Evolutionary conservation across 139 green algal species (phyloP), one percentile per base, ranked within the genome.

Genomic region (Eudorina sp.): DNA sequence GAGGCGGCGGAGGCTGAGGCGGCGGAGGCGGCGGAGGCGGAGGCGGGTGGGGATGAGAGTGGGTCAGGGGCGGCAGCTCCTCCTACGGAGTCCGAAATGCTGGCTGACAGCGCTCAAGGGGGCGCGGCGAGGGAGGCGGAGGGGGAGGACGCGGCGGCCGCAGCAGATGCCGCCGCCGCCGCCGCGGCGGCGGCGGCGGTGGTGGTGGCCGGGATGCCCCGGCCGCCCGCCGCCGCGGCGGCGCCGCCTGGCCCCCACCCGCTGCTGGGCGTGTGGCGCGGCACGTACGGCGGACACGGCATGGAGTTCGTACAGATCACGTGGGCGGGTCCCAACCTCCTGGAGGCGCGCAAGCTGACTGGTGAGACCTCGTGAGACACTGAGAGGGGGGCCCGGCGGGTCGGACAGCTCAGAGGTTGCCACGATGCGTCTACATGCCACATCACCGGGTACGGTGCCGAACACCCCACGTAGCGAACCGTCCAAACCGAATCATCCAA

Each of bases 241-340:
- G 18, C 53, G 19, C 53, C 18, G 19, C 53, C 18, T 19, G 53
- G 19, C 0, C 64, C 31, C 4, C 77, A 84, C 31, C 53, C 53
- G 7, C 51, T 84, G 36, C 53, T 70, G 53, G 51, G 77, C 51
- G 21, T 84, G 36, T 84, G 77, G 77, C 77, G 77, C 34, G 77
- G 77, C 25, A 72, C 77, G 18, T 84, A 84, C 51, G 77, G 77
- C 53, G 6, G 36, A 4, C 77, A 84, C 21, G 77, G 77, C 77
- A 72, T 84, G 3, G 77, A 84, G 51, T 6, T 72, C 31, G 6
- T 84, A 36, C 16, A n/a, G 0, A 25, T 84, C 5, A 3, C 25
- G 77, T 19, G 38, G 21, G 34, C 34, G 5, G 77, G 77, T 41
- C 77, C 77, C 13, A 7, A 41, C 3, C 13, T 84, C 53, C 53